Evolutionary conservation across 805 yeast species (phyloP), one percentile per base, ranked within the genome.

Genomic region (Wickerhamomyces sydowiorum): DNA sequence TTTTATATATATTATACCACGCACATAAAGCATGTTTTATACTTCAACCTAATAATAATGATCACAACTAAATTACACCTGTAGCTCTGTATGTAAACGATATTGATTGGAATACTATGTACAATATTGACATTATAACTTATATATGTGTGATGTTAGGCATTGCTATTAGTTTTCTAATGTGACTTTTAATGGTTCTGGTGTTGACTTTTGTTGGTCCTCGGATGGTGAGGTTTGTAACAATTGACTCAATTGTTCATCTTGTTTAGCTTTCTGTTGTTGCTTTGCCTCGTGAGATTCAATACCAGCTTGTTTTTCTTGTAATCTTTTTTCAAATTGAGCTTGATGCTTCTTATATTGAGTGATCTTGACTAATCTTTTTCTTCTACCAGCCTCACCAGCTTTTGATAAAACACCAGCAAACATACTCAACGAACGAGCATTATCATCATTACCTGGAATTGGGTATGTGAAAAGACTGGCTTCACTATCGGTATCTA

Each of bases 401-500:
- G 97, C 90, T 57, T 75, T 82, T 19, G 93, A 81, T 47, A 93
- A 71, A 17, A 90, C 81, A 45, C 98, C 97, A 41, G 80, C 67
- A 52, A 93, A 75, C 50, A 93, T 69, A 49, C 86, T 82, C 9
- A 84, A 79, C 7, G 95, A 76, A 62, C 99, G 77, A 44, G 79
- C 67, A 7, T 95, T 83, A 61, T 90, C 97, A 61, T 93, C 98
- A 60, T 93, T 93, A 48, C 95, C 95, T 15, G 98, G 98, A 51
- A 93, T 86, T 39, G 98, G 95, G 59, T 93, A 93, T 2, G 96
- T 88, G 41, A 91, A 86, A 52, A 84, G 67, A 14, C 86, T 76
- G 8, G 97, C 95, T 59, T 93, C 96, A 60, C 85, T 80, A 64
- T 93, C 91, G 19, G 98, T 90, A 65, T 93, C 99, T 48, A 93